Base-by-base conservation (phyloP, 2,329 filamentous ascomycete genomes). In the Alternaria rosae region DNA sequence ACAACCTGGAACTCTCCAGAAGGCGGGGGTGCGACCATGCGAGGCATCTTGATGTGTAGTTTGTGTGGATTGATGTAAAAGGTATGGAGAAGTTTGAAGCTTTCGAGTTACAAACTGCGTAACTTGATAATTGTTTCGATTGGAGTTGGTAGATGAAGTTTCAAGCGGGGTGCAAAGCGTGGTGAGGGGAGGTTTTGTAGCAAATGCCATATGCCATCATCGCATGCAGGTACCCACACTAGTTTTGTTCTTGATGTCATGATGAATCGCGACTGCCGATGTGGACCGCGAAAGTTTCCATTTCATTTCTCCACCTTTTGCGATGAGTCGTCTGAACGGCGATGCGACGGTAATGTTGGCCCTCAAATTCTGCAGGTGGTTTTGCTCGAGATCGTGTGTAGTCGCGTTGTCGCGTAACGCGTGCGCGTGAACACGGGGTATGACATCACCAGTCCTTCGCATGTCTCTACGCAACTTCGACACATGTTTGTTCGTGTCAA, bases 1-100 rank as follows among this genome's bases (percentile, higher is more conserved):
- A 67, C 62, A 21, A 90, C 89, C 66, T 98, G 95, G 93, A 86
- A 88, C 63, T 89, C 94, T 60, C 89, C 91, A 62, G 89, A 92
- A 74, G 94, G 94, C 54, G 94, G 94, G 50, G 94, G 94, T 59
- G 94, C 70, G 26, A 70, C 66, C 66, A 66, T 65, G 55, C 67
- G 70, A 67, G 71, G 70, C 70, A 73, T 73, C 25, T 58, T 69
- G 54, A 35, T 47, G 7, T 5, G 28, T 28, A n/a, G 13, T 51
- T 6, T 51, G 38, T 26, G 12, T 11, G 21, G 28, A 26, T 20
- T 26, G 32, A n/a, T 21, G 11, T 30, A 25, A 7, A 25, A 21
- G 5, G 12, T 28, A 8, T 17, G 4, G 25, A 30, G n/a, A 45
- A 15, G 12, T 12, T 20, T 42, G n/a, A 53, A 21, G 47, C 20